Evolutionary conservation across 306 rosid genomes (phyloP).

Genomic region (Trifolium subterraneum): DNA sequence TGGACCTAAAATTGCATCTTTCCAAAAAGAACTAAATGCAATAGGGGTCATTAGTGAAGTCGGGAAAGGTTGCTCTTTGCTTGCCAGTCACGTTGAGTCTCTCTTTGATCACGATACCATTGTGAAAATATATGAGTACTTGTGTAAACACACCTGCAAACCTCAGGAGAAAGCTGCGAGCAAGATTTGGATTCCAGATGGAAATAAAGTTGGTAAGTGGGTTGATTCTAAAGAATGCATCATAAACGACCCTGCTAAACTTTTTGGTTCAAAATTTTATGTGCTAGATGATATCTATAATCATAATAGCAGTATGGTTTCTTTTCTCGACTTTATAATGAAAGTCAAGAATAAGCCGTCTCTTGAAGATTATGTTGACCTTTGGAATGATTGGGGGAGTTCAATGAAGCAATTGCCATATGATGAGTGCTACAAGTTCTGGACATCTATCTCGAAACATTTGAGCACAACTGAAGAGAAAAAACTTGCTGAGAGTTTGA

Average conservation of each 20-base stretch:
- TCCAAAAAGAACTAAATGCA: background rate
- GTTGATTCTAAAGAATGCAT: constrained; percentile 44
- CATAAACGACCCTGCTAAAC: constrained; percentile 55
- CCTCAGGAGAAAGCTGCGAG: background rate
- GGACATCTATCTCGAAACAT: constrained; percentile 58
- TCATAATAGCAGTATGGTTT: constrained; percentile 17
- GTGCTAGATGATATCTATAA: constrained; percentile 53
- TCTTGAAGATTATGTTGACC: constrained; percentile 59
- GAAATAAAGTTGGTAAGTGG: constrained; percentile 51
- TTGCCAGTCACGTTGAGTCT: constrained; percentile 52
- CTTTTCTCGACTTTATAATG: constrained; percentile 54
- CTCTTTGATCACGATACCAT: constrained; percentile 47
- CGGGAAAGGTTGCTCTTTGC: constrained; percentile 51
- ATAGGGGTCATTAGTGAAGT: constrained; percentile 24
- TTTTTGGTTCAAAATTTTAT: constrained; percentile 56
- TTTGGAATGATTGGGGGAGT: constrained; percentile 77
- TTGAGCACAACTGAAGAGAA: constrained; percentile 34
- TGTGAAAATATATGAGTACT: background rate
- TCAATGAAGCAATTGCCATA: constrained; percentile 43
- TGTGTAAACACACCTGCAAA: constrained; percentile 39
- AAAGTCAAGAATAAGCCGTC: constrained; percentile 50
- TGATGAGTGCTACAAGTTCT: constrained; percentile 65
- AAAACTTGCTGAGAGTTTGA: constrained; percentile 45
- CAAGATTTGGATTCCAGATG: constrained; percentile 66
- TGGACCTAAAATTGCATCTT: constrained; percentile 37